phyloP scores from a whole-genome alignment of 208 protist genomes.

The Acanthamoeba lugdunensis region DNA sequence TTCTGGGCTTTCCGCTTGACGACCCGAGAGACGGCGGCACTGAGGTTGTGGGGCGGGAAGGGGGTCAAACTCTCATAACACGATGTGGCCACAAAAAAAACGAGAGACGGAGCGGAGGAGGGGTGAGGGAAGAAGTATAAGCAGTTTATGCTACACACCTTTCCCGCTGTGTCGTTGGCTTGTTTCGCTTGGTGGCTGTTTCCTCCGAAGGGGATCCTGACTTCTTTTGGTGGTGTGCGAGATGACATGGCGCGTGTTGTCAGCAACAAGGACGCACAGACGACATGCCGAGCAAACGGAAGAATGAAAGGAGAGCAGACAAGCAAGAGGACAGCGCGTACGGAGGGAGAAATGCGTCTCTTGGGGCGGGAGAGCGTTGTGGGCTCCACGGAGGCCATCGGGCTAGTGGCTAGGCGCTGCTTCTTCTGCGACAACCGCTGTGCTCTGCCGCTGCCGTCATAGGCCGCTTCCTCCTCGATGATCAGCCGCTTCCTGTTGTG shows the following conservation, averaged over 20 bases:
- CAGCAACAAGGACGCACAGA: background rate
- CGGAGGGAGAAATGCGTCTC: conserved; percentile 28
- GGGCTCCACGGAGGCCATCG: background rate
- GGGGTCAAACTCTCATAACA: background rate
- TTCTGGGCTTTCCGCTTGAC: conserved; percentile 55
- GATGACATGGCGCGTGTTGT: background rate
- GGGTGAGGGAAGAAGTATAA: background rate
- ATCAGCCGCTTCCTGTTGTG: conserved; percentile 36
- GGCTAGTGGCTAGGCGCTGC: conserved; percentile 1
- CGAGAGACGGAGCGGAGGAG: background rate
- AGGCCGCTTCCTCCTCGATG: background rate
- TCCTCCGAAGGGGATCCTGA: conserved; percentile 8
- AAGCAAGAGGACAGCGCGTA: background rate
- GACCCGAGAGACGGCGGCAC: background rate
- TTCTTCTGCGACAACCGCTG: background rate
- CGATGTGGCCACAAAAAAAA: background rate
- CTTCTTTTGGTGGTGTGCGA: background rate
- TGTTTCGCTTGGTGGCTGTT: conserved; percentile 14
- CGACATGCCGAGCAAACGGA: background rate
- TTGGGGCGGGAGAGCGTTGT: background rate
- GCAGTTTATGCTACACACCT: background rate
- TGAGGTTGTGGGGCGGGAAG: background rate
- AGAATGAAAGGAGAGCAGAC: too few species aligned
- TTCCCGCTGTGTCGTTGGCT: background rate
- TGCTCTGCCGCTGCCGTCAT: background rate